Evolutionary conservation across 805 yeast genomes (phyloP).

Genomic region (Candida krabiensis): DNA sequence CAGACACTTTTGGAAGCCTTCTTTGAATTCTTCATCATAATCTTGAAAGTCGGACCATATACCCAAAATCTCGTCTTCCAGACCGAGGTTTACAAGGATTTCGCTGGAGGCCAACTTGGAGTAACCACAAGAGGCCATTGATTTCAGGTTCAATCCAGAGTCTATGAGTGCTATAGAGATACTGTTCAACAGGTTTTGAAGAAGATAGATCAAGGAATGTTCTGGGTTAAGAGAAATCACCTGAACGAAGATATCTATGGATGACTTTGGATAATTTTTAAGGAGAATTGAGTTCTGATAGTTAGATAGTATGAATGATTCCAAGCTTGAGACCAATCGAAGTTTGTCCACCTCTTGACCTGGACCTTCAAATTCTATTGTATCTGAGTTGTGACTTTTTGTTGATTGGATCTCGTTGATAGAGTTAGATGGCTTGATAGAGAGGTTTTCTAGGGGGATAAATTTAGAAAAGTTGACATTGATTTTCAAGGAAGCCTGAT

Average conservation of each 20-base stretch:
- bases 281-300: constrained; percentile 46
- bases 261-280: constrained; percentile 84
- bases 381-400: constrained; percentile 45
- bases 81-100: constrained; percentile 38
- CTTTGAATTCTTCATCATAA: constrained; percentile 32
- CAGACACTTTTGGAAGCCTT: constrained; percentile 30
- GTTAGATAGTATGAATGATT: constrained; percentile 39
- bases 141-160: constrained; percentile 78
- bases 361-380: constrained; percentile 41
- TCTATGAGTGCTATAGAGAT: constrained; percentile 77
- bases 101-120: constrained; percentile 15
- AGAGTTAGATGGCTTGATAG: constrained; percentile 40
- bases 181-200: constrained; percentile 53
- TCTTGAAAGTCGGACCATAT: constrained; percentile 48
- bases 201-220: constrained; percentile 35
- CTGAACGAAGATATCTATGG: constrained; percentile 75
- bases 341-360: constrained; percentile 14
- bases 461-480: constrained; percentile 48
- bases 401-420: no score
- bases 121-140: constrained; percentile 67
- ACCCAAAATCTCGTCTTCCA: constrained; percentile 60
- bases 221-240: constrained; percentile 50
- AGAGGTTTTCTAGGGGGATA: constrained; percentile 19
- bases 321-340: constrained; percentile 31
- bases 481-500: constrained; percentile 29